Evolutionary conservation across 805 yeast species (phyloP).

Genomic region (Wickerhamomyces canadensis): DNA sequence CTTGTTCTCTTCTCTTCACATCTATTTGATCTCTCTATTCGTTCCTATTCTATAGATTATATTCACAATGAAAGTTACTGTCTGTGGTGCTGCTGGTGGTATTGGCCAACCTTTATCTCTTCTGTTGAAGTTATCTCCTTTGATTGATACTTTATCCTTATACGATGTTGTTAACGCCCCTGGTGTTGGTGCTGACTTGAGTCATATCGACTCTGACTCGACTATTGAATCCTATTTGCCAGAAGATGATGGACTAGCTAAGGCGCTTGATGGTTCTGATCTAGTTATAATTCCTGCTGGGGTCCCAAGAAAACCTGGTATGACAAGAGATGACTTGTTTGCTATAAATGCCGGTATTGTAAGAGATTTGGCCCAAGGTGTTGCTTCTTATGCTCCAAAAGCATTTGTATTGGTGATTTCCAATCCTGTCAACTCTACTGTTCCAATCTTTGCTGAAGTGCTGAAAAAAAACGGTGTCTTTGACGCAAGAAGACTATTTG

Average conservation of each 20-base stretch:
- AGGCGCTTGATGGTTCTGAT: constrained; percentile 74
- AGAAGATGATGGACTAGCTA: constrained; percentile 57
- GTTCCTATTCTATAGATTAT: not conserved
- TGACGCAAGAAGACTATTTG: constrained; percentile 72
- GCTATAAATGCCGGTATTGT: constrained; percentile 81
- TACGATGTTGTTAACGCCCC: constrained; percentile 74
- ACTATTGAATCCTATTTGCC: constrained; percentile 59
- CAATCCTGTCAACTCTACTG: constrained; percentile 82
- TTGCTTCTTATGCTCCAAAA: constrained; percentile 60
- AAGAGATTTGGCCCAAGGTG: constrained; percentile 66
- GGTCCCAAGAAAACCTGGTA: constrained; percentile 86
- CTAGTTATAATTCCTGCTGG: constrained; percentile 88
- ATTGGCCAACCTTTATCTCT: constrained; percentile 70
- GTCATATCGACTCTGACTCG: constrained; percentile 75
- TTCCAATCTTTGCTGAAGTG: constrained; percentile 79
- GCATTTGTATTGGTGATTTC: constrained; percentile 67
- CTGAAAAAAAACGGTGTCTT: constrained; percentile 65
- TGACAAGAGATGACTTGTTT: constrained; percentile 84
- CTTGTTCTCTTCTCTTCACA: not conserved
- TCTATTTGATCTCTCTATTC: not conserved
- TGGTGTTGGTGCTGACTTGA: constrained; percentile 77
- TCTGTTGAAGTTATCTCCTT: constrained; percentile 64
- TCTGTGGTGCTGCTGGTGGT: constrained; percentile 84
- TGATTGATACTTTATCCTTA: constrained; percentile 62
- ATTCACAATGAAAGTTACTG: constrained; percentile 52